These are phyloP conservation scores for Gilbertella persicaria DNA, from an alignment of 371 early-diverging fungal genomes.

Conservation along the genomic window DNA sequence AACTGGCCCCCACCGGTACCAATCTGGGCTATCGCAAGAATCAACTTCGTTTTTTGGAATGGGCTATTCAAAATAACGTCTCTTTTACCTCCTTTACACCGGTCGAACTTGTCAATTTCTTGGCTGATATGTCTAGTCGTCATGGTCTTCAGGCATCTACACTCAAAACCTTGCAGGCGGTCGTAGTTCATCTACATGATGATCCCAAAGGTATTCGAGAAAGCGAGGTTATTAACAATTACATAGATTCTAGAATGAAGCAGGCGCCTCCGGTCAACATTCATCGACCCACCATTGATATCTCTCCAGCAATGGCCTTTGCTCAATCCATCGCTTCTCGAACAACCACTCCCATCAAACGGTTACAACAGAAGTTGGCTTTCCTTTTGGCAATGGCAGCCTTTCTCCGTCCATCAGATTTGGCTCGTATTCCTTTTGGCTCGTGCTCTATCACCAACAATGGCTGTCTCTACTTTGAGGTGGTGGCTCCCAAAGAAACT, in stretches of 20 bases:
- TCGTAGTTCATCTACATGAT: slow-evolving; percentile 9
- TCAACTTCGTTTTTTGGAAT: slow-evolving; percentile 2
- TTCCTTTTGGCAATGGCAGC: slow-evolving; percentile 7
- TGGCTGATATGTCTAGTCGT: background rate
- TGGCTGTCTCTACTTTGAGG: background rate
- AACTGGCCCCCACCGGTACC: background rate
- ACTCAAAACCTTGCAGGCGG: slow-evolving; percentile 12
- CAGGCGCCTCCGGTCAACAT: background rate
- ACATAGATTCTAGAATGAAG: background rate
- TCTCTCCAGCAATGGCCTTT: background rate
- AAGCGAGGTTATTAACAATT: background rate
- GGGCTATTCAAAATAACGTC: background rate
- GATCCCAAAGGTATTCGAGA: background rate
- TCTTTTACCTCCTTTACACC: slow-evolving; percentile 1
- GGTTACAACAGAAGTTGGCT: slow-evolving; percentile 6
- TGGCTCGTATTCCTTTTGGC: background rate
- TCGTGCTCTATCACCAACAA: background rate
- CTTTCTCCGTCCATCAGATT: slow-evolving; percentile 4
- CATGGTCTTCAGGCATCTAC: background rate
- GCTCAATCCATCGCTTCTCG: background rate
- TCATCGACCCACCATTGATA: slow-evolving; percentile 1
- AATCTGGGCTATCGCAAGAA: background rate
- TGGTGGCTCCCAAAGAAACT: slow-evolving; percentile 1
- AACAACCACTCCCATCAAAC: background rate
- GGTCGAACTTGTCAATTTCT: slow-evolving; percentile 10